A percentile compares a stretch with the other conserved stretches of the same genome.
Evolutionary conservation across 768 basidiomycete species (phyloP).

Genomic region (Lentinula aciculospora): DNA sequence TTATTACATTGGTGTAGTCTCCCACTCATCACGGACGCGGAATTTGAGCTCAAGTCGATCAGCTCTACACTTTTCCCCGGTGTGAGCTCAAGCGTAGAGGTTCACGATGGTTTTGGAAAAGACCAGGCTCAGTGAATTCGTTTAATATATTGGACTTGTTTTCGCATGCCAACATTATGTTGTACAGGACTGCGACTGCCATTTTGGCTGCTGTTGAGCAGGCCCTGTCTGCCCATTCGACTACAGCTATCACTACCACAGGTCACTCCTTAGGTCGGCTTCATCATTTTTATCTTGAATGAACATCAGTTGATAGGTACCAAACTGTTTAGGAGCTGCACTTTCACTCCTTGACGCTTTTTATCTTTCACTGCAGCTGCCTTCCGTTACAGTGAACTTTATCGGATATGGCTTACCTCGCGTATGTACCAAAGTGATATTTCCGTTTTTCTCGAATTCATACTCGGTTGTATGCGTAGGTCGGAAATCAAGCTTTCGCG

Average conservation of each 20-base stretch:
- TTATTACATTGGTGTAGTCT: slow-evolving; percentile 18
- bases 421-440: slow-evolving; percentile 21
- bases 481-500: slow-evolving; percentile 59
- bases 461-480: slow-evolving; percentile 18
- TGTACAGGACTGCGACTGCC: slow-evolving; percentile 29
- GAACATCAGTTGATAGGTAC: not conserved
- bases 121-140: slow-evolving; percentile 34
- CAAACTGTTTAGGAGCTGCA: slow-evolving; percentile 33
- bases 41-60: slow-evolving; percentile 25
- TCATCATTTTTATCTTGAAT: not conserved
- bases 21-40: slow-evolving; percentile 31
- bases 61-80: slow-evolving; percentile 39
- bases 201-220: slow-evolving; percentile 34
- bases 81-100: slow-evolving; percentile 29
- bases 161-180: not conserved
- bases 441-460: not conserved
- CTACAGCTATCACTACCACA: slow-evolving; percentile 32
- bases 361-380: slow-evolving; percentile 47
- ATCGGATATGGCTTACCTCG: slow-evolving; percentile 39
- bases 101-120: slow-evolving; percentile 38
- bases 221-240: slow-evolving; percentile 25
- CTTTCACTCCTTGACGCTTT: slow-evolving; percentile 51
- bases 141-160: not conserved
- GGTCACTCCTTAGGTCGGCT: slow-evolving; percentile 36
- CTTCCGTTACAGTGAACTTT: slow-evolving; percentile 24